These are phyloP conservation scores for Lineolata rhizophorae DNA, from an alignment of 495 filamentous ascomycete species.

Conservation along the genomic window DNA sequence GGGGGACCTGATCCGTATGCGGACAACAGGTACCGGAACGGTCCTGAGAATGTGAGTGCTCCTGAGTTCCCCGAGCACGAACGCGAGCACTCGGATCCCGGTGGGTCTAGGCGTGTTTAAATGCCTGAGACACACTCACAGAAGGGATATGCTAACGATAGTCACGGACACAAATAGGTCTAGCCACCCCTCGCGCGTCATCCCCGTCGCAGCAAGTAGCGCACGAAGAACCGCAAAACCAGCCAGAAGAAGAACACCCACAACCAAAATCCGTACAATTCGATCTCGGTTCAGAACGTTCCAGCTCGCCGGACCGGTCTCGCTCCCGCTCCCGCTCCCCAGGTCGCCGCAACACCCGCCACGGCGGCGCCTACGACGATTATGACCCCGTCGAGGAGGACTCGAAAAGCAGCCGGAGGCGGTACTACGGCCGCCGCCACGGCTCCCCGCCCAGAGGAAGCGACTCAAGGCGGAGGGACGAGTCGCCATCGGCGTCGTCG, in stretches of 20 bases:
- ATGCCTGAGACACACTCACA: no score
- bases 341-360: no score
- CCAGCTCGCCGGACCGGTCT: no score
- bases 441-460: slow-evolving; percentile 1
- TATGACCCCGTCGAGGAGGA: not conserved
- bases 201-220: slow-evolving; percentile 1
- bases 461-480: slow-evolving; percentile 5
- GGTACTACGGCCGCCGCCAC: not conserved
- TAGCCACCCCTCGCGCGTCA: slow-evolving; percentile 5
- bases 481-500: slow-evolving; percentile 7
- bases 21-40: slow-evolving; percentile 9
- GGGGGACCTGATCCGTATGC: not conserved
- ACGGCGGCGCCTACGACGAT: not conserved
- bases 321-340: not conserved
- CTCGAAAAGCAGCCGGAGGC: not conserved
- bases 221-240: not conserved
- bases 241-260: not conserved
- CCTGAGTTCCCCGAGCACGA: slow-evolving; percentile 1
- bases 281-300: slow-evolving; percentile 10
- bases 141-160: not conserved
- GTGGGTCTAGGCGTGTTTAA: no score
- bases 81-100: slow-evolving; percentile 2
- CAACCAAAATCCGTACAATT: slow-evolving; percentile 12
- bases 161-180: slow-evolving; percentile 1
- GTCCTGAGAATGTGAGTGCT: slow-evolving; percentile 21